Conservation (phyloP, 257 asterid genomes). For the Paulownia fortunei region DNA sequence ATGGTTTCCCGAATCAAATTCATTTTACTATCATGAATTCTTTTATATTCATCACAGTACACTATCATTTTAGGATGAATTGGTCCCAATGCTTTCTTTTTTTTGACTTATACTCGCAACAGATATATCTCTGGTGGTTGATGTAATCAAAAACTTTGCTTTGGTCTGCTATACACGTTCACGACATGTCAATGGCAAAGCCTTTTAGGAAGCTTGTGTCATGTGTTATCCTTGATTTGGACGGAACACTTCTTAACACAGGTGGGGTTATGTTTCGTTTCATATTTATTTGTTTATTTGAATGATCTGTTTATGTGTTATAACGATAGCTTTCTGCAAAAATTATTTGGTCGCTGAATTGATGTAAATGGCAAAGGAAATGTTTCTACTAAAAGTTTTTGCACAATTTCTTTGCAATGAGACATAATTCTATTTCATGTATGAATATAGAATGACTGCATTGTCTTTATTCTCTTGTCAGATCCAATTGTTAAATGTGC, state of each 20-base stretch:
- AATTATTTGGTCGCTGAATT: slow-evolving; percentile 15
- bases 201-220: slow-evolving; percentile 65
- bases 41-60: not conserved
- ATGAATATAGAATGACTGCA: not conserved
- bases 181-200: slow-evolving; percentile 45
- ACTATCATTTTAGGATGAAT: not conserved
- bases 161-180: not conserved
- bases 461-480: not conserved
- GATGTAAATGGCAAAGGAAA: not conserved
- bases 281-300: not conserved
- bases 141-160: slow-evolving; percentile 20
- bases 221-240: slow-evolving; percentile 89
- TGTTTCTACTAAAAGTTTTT: not conserved
- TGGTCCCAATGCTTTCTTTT: not conserved
- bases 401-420: not conserved
- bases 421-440: slow-evolving; percentile 4
- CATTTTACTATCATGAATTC: not conserved
- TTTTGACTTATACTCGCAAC: slow-evolving; percentile 7
- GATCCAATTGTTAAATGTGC: not conserved
- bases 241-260: slow-evolving; percentile 92
- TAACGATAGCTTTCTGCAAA: not conserved
- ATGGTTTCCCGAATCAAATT: not conserved
- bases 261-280: slow-evolving; percentile 49
- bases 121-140: slow-evolving; percentile 29
- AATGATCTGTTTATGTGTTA: slow-evolving; percentile 1